Evolutionary conservation across 129 eudicot species (phyloP).

Genomic region (Flaveria sonorensis): DNA sequence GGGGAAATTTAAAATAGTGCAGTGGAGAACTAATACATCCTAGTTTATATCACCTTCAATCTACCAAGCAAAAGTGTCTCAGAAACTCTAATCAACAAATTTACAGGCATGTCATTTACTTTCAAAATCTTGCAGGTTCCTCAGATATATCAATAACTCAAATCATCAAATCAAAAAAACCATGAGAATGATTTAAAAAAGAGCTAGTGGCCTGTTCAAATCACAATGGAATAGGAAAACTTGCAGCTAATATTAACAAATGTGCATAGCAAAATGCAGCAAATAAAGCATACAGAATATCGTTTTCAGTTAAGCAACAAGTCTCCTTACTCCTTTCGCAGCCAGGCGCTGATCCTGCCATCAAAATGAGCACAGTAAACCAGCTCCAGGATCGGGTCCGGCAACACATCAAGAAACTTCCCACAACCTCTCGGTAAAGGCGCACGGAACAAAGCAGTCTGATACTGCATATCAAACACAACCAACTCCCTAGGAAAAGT

Average conservation of each 20-base stretch:
- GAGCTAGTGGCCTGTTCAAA: conserved; percentile 1
- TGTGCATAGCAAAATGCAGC: not conserved
- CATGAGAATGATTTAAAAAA: not conserved
- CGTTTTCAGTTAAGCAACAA: conserved; percentile 6
- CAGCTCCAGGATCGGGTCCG: conserved; percentile 70
- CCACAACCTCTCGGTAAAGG: conserved; percentile 82
- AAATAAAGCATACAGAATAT: conserved; percentile 19
- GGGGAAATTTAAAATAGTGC: not conserved
- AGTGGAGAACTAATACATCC: not conserved
- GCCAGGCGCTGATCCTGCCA: conserved; percentile 85
- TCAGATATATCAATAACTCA: conserved; percentile 8
- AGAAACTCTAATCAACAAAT: too few relatives aligned
- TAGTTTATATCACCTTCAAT: not conserved
- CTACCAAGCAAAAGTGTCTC: not conserved
- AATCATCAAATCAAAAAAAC: not conserved
- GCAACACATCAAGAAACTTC: conserved; percentile 78
- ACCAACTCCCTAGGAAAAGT: conserved; percentile 90
- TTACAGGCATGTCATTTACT: not conserved
- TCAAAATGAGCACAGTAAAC: conserved; percentile 89
- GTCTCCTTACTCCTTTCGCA: conserved; percentile 75
- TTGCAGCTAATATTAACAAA: conserved; percentile 13
- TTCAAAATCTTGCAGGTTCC: conserved; percentile 5
- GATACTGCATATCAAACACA: conserved; percentile 79
- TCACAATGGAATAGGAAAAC: conserved; percentile 19
- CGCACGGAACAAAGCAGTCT: conserved; percentile 49